phyloP scores from a whole-genome alignment of 306 rosid genomes.

The Luffa aegyptiaca region DNA sequence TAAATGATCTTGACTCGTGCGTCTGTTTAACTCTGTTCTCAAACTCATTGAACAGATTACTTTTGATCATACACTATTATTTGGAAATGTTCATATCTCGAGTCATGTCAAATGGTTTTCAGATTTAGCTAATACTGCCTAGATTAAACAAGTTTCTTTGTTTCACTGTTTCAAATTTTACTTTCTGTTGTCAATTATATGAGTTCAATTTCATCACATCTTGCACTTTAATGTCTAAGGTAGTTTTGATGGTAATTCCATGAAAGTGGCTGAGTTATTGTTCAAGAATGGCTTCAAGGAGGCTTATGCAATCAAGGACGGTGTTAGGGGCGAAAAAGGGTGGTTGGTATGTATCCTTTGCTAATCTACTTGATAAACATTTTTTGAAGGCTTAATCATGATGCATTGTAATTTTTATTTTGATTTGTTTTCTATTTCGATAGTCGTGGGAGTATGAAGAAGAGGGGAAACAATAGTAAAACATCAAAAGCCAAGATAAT shows the following conservation, averaged over 20 bases:
- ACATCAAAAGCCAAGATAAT: not conserved
- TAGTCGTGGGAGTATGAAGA: not conserved
- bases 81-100: not conserved
- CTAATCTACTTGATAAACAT: not conserved
- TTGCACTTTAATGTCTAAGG: slow-evolving; percentile 60
- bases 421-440: not conserved
- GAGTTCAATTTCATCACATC: slow-evolving; percentile 18
- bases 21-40: not conserved
- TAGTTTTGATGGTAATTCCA: slow-evolving; percentile 89
- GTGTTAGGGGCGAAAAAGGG: slow-evolving; percentile 72
- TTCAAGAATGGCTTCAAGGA: slow-evolving; percentile 87
- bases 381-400: not conserved
- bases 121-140: not conserved
- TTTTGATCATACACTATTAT: not conserved
- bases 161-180: not conserved
- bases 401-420: not conserved
- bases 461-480: not conserved
- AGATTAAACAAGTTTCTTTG: not conserved
- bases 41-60: not conserved
- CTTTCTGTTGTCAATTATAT: not conserved
- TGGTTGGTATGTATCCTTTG: slow-evolving; percentile 60
- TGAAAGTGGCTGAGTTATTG: slow-evolving; percentile 77
- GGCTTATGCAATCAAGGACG: slow-evolving; percentile 82
- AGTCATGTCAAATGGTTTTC: not conserved
- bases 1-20: not conserved